Evolutionary conservation across 2,329 filamentous ascomycete species (phyloP).

Genomic region (Cryphonectria nitschkei): DNA sequence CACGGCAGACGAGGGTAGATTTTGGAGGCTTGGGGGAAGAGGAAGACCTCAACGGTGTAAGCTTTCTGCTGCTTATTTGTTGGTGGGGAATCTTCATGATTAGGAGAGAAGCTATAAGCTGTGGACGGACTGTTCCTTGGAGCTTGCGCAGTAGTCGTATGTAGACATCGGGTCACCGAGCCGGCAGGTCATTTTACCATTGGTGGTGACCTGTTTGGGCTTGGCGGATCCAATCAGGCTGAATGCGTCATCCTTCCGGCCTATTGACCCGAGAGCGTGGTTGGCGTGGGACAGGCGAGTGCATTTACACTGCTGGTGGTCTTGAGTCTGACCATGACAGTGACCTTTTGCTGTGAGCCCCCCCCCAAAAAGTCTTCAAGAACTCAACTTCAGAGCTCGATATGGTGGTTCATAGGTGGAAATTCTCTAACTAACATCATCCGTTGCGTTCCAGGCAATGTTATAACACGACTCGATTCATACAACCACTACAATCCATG

Average conservation of each 20-base stretch:
- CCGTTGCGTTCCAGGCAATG: background rate
- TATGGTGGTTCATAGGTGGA: background rate
- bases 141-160: background rate
- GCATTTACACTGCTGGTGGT: too few relatives aligned
- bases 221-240: constrained; percentile 3
- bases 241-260: background rate
- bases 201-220: background rate
- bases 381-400: background rate
- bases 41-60: background rate
- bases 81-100: background rate
- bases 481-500: background rate
- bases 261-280: constrained; percentile 1
- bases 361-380: background rate
- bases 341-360: background rate
- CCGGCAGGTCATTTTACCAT: background rate
- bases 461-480: background rate
- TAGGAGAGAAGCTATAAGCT: background rate
- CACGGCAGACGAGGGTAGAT: background rate
- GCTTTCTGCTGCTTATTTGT: background rate
- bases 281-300: background rate
- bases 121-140: background rate
- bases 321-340: background rate
- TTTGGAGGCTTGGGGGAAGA: background rate
- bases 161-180: background rate
- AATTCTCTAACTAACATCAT: background rate